These are phyloP conservation scores for Sonneratia alba DNA, from an alignment of 345 rosid species.

Conservation along the genomic window DNA sequence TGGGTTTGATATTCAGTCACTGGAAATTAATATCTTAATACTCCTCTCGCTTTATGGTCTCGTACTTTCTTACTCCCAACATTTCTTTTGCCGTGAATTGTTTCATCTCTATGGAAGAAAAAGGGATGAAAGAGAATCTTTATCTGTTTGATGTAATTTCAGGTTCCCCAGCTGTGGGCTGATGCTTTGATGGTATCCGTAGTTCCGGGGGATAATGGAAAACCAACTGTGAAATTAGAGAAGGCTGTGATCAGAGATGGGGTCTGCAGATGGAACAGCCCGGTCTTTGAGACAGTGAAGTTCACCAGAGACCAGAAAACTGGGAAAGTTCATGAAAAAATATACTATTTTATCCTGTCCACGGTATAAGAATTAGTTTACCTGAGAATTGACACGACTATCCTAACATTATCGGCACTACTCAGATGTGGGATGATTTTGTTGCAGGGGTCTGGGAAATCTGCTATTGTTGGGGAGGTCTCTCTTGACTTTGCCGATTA, in stretches of 20 bases:
- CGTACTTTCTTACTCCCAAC: no score
- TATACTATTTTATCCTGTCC: slow-evolving; percentile 59
- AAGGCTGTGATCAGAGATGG: slow-evolving; percentile 53
- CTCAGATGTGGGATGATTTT: slow-evolving; percentile 9
- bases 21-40: no score
- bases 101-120: no score
- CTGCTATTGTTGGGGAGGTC: slow-evolving; percentile 58
- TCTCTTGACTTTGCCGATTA: slow-evolving; percentile 74
- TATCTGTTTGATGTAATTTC: no score
- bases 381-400: background rate
- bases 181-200: no score
- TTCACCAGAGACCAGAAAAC: slow-evolving; percentile 52
- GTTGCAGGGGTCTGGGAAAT: slow-evolving; percentile 58
- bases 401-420: background rate
- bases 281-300: slow-evolving; percentile 67
- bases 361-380: slow-evolving; percentile 30
- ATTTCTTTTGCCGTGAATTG: no score
- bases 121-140: no score
- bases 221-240: slow-evolving; percentile 59
- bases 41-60: no score
- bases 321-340: slow-evolving; percentile 59
- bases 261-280: slow-evolving; percentile 60
- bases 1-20: no score
- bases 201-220: slow-evolving; percentile 19
- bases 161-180: no score